phyloP scores from a whole-genome alignment of 139 green algal genomes.

The Microglena sp. region DNA sequence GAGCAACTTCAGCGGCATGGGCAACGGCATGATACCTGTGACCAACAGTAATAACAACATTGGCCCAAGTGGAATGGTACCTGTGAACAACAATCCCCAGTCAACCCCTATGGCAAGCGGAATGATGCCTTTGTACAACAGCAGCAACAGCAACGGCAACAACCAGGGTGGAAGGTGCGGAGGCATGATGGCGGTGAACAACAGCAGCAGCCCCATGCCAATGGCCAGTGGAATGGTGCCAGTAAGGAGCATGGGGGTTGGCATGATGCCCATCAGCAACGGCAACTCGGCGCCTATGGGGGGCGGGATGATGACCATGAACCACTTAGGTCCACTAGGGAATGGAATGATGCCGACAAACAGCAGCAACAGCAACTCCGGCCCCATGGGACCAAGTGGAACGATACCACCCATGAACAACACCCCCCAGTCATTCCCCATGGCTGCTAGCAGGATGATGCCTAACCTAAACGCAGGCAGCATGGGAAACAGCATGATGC shows the following conservation, averaged over 20 bases:
- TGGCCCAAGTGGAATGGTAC: background rate
- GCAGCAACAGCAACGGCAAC: no score
- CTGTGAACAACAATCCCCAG: no score
- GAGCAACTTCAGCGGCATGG: no score
- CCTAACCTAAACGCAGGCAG: background rate
- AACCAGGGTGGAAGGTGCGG: background rate
- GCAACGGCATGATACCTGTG: no score
- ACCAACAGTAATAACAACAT: no score
- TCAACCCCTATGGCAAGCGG: background rate
- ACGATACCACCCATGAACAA: no score
- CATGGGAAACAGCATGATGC: background rate
- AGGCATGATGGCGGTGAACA: background rate
- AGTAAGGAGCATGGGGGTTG: background rate
- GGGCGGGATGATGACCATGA: no score
- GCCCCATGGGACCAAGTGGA: no score
- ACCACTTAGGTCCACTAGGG: background rate
- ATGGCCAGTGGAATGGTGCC: slow-evolving; percentile 9
- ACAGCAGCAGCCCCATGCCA: background rate
- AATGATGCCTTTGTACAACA: background rate
- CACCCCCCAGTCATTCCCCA: no score
- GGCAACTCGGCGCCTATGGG: no score
- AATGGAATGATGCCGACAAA: background rate
- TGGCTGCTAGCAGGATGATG: background rate
- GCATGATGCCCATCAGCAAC: slow-evolving; percentile 2
- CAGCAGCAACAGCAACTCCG: background rate